Evolutionary conservation across 2,329 filamentous ascomycete species (phyloP), one percentile per base, ranked within the genome.

Genomic region (Lasiodiplodia sp.): DNA sequence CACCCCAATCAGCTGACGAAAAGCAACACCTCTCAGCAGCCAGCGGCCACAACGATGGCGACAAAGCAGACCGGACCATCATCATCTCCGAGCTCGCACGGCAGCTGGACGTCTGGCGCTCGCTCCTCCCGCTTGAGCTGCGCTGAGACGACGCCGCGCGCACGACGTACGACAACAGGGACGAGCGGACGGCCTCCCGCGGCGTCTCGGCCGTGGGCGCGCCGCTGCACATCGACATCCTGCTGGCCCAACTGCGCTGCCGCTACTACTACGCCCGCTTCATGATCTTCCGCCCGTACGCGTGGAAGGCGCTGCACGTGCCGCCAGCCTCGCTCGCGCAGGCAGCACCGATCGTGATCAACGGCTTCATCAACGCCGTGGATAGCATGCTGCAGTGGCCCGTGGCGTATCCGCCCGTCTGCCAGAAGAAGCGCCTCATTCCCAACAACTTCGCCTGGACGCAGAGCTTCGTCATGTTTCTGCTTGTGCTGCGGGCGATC

Each of bases 361-460:
- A 60, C 34, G 14, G 21, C 3, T 47, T 44, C 37, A 10, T n/a
- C 28, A n/a, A 28, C 21, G 85, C 82, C 0, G 75, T 80, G 8
- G 85, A 87, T 40, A 82, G 86, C 1, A 85, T 83, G n/a, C 78
- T 89, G 18, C 81, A 85, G 66, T 90, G 88, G 88, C 87, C 88
- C 0, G 79, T 90, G 23, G 81, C 83, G 28, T 83, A 89, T 78
- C 84, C 85, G 8, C 87, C 88, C 0, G 82, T 85, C 1, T 85
- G 84, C 70, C 80, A 84, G 64, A 85, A 85, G 74, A 90, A 90
- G 76, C 79, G 87, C 38, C 80, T 90, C 3, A 78, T 90, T 0
- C 87, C 88, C 0, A 85, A 86, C 67, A 73, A 87, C 1, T 90
- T 88, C 73, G 87, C 87, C 67, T 90, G 88, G 85, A 87, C 86